Evolutionary conservation across 495 filamentous ascomycete species (phyloP).

Genomic region (Saxophila tyrrhenica): DNA sequence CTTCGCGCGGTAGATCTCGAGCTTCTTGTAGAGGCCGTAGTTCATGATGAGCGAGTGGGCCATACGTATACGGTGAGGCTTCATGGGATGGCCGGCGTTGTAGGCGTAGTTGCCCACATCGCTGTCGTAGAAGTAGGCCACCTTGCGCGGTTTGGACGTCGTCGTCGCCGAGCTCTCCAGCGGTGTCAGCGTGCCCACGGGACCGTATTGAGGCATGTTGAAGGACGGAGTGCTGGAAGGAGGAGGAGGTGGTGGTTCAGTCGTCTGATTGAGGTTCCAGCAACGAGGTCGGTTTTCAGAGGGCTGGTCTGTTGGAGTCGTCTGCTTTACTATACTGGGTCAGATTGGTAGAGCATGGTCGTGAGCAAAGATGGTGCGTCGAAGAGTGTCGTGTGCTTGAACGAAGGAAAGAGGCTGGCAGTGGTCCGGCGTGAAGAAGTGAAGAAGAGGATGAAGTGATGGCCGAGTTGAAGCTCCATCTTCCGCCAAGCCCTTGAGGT

Average conservation of each 20-base stretch:
- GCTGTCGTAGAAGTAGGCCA: conserved; percentile 95
- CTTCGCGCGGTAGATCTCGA: conserved; percentile 98
- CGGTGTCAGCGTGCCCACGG: conserved; percentile 13
- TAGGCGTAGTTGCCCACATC: conserved; percentile 98
- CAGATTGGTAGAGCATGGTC: too few relatives aligned
- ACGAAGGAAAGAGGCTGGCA: too few relatives aligned
- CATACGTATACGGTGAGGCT: conserved; percentile 94
- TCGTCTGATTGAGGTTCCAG: background rate
- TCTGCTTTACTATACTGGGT: too few relatives aligned
- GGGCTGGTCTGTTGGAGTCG: too few relatives aligned
- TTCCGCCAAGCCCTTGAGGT: too few relatives aligned
- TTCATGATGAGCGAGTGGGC: conserved; percentile 98
- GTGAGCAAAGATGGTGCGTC: too few relatives aligned
- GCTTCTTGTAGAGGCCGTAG: conserved; percentile 93
- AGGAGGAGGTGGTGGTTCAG: background rate
- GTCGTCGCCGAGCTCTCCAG: conserved; percentile 15
- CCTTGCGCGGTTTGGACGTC: conserved; percentile 44
- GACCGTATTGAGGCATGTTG: conserved; percentile 4
- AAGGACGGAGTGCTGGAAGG: background rate
- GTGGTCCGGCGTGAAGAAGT: too few relatives aligned
- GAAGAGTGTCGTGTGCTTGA: too few relatives aligned
- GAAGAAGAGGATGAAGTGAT: too few relatives aligned
- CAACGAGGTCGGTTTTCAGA: too few relatives aligned
- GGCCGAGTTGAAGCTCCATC: too few relatives aligned
- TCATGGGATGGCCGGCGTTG: conserved; percentile 97